These are phyloP conservation scores for Sanghuangporus weigelae DNA, from an alignment of 1,284 basidiomycete genomes.

Conservation along the genomic window DNA sequence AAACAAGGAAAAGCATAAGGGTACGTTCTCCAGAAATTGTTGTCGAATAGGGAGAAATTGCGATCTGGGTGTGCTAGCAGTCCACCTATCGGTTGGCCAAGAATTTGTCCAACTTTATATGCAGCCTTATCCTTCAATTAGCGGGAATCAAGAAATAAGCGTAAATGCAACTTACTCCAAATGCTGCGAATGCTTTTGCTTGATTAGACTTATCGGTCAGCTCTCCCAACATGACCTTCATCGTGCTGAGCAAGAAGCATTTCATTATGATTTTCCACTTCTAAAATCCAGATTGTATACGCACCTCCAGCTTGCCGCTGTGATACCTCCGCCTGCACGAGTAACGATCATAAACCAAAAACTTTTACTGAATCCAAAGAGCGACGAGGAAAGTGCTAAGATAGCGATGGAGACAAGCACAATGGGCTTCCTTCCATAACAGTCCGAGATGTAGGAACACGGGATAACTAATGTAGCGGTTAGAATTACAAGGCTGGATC, in stretches of 20 bases:
- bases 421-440: slow-evolving; percentile 21
- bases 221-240: slow-evolving; percentile 20
- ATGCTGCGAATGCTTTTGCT: slow-evolving; percentile 2
- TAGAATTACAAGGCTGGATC: neutral
- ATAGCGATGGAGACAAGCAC: slow-evolving; percentile 17
- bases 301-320: slow-evolving; percentile 13
- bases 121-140: slow-evolving; percentile 4
- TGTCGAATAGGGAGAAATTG: slow-evolving; percentile 18
- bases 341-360: slow-evolving; percentile 20
- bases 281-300: neutral
- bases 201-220: slow-evolving; percentile 12
- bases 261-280: neutral
- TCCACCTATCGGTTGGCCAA: slow-evolving; percentile 23
- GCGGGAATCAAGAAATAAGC: neutral
- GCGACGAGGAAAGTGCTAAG: slow-evolving; percentile 14
- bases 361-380: slow-evolving; percentile 19
- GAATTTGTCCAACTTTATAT: slow-evolving; percentile 16
- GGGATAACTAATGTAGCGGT: slow-evolving; percentile 13
- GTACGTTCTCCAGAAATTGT: slow-evolving; percentile 21
- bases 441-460: slow-evolving; percentile 19
- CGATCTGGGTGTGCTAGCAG: slow-evolving; percentile 22
- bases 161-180: slow-evolving; percentile 1
- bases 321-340: slow-evolving; percentile 17
- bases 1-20: slow-evolving; percentile 24
- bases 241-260: slow-evolving; percentile 12